Evolutionary conservation across 2,329 filamentous ascomycete species (phyloP), one percentile per base, ranked within the genome.

Genomic region (Xylariaceae sp.): DNA sequence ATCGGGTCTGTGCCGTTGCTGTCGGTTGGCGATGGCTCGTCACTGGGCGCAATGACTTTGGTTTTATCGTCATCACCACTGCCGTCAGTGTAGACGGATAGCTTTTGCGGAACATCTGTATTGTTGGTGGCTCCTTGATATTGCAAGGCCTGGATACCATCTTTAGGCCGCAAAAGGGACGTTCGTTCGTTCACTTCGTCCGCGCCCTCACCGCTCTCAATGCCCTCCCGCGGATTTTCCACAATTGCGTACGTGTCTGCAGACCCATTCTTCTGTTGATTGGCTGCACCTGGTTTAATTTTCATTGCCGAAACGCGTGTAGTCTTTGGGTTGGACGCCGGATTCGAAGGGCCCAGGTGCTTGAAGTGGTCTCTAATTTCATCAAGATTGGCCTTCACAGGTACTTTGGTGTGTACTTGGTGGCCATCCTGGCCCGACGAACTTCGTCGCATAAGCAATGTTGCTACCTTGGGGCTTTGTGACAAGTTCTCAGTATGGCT

Each of bases 291-390:
- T 19, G 69, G 66, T 64, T 86, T 86, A 52, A 85, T 81, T 61
- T 85, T 85, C 52, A 86, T 81, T 1, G 81, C 76, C 15, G 78
- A 76, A 15, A 75, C 77, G 15, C 73, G 72, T 1, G 80, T 83
- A 42, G 72, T 73, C 59, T 76, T 79, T 2, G 82, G 82, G 41
- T 81, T 79, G 13, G 76, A 74, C 4, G 82, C 82, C 16, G 76
- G 74, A 55, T 85, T 86, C 1, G 81, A 83, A 0, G 82, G 82
- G 1, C 81, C 81, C 0, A 85, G 74, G 47, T 79, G 74, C 49
- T 79, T 81, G 34, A 85, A 66, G 50, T 83, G 78, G 54, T 79
- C 73, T 53, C 71, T 73, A 66, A 83, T 78, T 38, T 85, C 79
- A 38, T 78, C 72, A 22, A 81, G 66, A 38, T 79, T 83, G 4